phyloP scores from a whole-genome alignment of 495 filamentous ascomycete genomes.

The Tuber melanosporum region DNA sequence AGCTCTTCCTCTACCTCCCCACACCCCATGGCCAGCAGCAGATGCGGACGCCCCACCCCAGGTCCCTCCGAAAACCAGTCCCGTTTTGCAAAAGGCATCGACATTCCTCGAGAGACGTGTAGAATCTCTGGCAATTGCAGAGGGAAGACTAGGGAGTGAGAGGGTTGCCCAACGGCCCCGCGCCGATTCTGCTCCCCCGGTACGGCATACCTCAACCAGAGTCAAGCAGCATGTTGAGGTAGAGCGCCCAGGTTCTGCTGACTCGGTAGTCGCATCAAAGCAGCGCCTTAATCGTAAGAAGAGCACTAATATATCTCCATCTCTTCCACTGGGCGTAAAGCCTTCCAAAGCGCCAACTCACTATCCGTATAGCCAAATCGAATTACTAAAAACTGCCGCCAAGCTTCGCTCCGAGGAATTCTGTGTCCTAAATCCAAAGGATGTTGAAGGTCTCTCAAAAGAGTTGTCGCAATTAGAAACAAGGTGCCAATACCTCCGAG shows the following conservation, averaged over 20 bases:
- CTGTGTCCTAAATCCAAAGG: conserved; percentile 59
- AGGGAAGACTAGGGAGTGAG: conserved; percentile 9
- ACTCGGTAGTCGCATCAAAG: conserved; percentile 44
- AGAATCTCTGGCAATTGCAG: background rate
- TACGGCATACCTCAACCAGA: conserved; percentile 20
- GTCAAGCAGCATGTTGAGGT: conserved; percentile 34
- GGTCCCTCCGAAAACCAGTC: conserved; percentile 32
- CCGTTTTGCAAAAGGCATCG: conserved; percentile 16
- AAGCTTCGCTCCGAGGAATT: conserved; percentile 59
- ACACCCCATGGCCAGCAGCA: conserved; percentile 21
- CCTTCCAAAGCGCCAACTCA: conserved; percentile 48
- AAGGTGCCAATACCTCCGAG: conserved; percentile 63
- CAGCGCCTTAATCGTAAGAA: conserved; percentile 46
- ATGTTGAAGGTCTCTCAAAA: conserved; percentile 61
- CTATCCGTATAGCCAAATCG: conserved; percentile 50
- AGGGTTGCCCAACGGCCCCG: conserved; percentile 21
- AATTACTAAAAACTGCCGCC: conserved; percentile 56
- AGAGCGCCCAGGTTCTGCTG: conserved; percentile 43
- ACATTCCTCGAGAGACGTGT: conserved; percentile 13
- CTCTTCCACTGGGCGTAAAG: conserved; percentile 55
- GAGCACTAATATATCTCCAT: conserved; percentile 27
- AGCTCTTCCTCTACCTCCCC: conserved; percentile 21
- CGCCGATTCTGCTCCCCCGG: conserved; percentile 30
- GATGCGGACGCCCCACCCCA: conserved; percentile 20
- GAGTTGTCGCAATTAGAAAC: conserved; percentile 66